Evolutionary conservation across 257 asterid species (phyloP), one percentile per base, ranked within the genome.

Genomic region (Asclepias syriaca): DNA sequence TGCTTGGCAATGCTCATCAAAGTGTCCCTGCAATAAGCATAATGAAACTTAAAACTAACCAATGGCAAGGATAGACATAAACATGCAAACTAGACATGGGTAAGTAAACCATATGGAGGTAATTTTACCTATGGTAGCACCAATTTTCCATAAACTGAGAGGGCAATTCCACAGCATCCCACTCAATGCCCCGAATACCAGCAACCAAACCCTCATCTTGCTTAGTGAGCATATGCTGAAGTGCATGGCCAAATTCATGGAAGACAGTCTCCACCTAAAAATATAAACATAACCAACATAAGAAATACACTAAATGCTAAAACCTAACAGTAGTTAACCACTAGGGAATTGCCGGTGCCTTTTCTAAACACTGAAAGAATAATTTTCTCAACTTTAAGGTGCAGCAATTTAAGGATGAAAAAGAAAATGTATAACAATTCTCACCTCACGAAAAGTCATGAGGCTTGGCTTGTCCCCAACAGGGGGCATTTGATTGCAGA

Each of bases 401-500:
- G 24, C 10, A 15, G 43, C 65, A 12, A 59, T 13, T 22, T 59
- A 13, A 66, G 43, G n/a, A 50, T 66, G 54, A 24, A 24, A 24
- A 24, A 21, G 37, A 45, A 51, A 66, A 13, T 19, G 8, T 8
- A 29, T 65, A 53, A 73, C 27, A 77, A 57, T 66, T 71, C 78
- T 84, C 80, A 90, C 99, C 97, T 95, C 99, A 16, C 87, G 91
- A 74, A 95, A 95, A 49, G 99, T 95, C 99, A 95, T 95, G 48
- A 95, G 92, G 83, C 99, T 95, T 64, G 99, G 99, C 74, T 95
- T 95, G 79, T 95, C 88, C 55, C 99, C 99, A 22, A 95, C 98
- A 9, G 99, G 99, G 77, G 98, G 98, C 97, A 95, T 95, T 83
- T 95, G 99, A 84, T 95, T 95, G 88, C 99, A 95, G 73, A 92